Base-by-base conservation (phyloP, 2,329 filamentous ascomycete genomes). In the Chaetomiaceae sp. region DNA sequence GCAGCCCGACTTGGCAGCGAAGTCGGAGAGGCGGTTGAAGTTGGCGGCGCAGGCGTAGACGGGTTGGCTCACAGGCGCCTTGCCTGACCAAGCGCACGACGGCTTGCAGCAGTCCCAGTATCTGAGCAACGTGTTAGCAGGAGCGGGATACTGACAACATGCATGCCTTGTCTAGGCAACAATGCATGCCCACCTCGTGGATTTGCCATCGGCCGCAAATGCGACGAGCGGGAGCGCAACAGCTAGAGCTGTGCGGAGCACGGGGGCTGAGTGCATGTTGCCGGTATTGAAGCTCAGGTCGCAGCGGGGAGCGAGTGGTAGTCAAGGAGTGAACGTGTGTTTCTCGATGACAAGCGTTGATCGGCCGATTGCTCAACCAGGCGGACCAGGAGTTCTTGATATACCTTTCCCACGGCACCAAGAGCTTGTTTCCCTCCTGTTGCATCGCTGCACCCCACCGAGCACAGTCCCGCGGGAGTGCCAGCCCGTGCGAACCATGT, bases 91-190 rank as follows among this genome's bases (percentile, higher is more conserved):
- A 3, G 71, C 70, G 61, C 81, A 86, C 17, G 78, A 82, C 19
- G 81, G 76, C 69, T 87, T 86, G 68, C 82, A 86, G 69, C 83
- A 86, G 62, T 86, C 82, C 75, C 77, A 76, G 61, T 75, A 77
- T 49, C 73, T 59, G 26, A 53, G 11, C 17, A 15, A n/a, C 14
- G 12, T n/a, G 45, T 45, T 12, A 45, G 42, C 32, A 17, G 3
- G 3, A 17, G 19, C 11, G 30, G 15, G n/a, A 19, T 27, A 7
- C 22, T 24, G 22, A 9, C n/a, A n/a, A n/a, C n/a, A 24, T 9
- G 9, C 22, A 5, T 24, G 9, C 2, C 19, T 17, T 9, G 2
- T n/a, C 9, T 17, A 6, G n/a, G 14, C 9, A 26, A 12, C 6
- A 3, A 17, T 12, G 29, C 27, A 6, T 7, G 10, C 32, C n/a